These are phyloP conservation scores for Poa annua DNA, from an alignment of 176 grass and related monocot species.

Conservation along the genomic window DNA sequence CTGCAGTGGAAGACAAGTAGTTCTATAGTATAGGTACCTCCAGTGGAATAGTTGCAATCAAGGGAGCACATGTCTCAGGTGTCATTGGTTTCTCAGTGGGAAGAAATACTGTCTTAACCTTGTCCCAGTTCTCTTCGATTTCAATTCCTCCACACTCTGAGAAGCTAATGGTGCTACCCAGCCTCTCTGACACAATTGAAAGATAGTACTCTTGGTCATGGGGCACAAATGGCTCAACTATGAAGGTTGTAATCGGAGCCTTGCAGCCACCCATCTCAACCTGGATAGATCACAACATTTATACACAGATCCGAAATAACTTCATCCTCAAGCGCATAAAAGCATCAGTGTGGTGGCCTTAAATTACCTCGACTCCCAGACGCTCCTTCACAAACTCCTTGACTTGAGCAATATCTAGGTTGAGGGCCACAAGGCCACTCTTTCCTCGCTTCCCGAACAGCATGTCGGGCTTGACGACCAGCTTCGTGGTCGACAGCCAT, in stretches of 20 bases:
- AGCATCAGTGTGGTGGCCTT: not conserved
- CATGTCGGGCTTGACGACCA: conserved; percentile 95
- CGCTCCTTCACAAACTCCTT: conserved; percentile 78
- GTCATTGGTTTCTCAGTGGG: conserved; percentile 73
- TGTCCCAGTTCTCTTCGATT: conserved; percentile 98
- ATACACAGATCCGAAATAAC: not conserved
- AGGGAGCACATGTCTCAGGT: conserved; percentile 69
- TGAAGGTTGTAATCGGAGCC: conserved; percentile 95
- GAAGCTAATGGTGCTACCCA: conserved; percentile 92
- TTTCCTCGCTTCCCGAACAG: conserved; percentile 97
- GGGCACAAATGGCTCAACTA: conserved; percentile 85
- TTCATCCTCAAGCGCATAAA: not conserved
- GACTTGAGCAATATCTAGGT: conserved; percentile 78
- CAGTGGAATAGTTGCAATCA: conserved; percentile 85
- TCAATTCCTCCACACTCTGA: conserved; percentile 94
- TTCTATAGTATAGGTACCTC: conserved; percentile 54
- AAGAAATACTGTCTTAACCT: conserved; percentile 90
- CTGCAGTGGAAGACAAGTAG: not conserved
- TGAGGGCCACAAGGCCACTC: conserved; percentile 87
- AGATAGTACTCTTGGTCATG: conserved; percentile 95
- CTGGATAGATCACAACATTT: conserved; percentile 39
- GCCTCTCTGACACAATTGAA: conserved; percentile 74
- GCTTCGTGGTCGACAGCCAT: conserved; percentile 77
- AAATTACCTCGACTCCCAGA: conserved; percentile 74
- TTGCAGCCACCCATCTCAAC: conserved; percentile 93